Percentiles rank a stretch among this genome's conserved stretches.
Conservation (phyloP, 148 eudicot genomes). For the Arctostaphylos glauca region DNA sequence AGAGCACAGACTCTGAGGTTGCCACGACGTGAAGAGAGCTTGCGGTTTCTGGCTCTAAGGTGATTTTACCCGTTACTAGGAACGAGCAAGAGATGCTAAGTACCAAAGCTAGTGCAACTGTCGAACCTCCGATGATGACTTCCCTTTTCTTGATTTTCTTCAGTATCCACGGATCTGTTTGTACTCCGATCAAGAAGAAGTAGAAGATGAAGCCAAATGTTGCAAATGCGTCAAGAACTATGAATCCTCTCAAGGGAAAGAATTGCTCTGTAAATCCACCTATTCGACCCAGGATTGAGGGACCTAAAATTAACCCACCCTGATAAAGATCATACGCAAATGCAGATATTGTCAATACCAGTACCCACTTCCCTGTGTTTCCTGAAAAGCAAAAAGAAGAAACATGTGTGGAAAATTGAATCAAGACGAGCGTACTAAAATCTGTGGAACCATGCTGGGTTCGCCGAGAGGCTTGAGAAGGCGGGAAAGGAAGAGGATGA, state of each 20-base stretch:
- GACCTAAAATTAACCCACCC: conserved; percentile 23
- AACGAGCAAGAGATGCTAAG: conserved; percentile 13
- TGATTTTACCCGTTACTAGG: not conserved
- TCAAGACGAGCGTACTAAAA: conserved; percentile 4
- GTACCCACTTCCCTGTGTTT: not conserved
- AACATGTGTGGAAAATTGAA: not conserved
- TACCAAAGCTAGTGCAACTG: conserved; percentile 13
- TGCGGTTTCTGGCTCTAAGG: not conserved
- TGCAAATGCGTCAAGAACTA: conserved; percentile 12
- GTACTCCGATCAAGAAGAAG: conserved; percentile 22
- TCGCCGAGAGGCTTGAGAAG: conserved; percentile 20
- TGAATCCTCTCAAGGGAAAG: conserved; percentile 15
- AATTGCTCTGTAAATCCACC: conserved; percentile 9
- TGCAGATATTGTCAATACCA: not conserved
- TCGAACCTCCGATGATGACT: not conserved
- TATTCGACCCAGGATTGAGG: conserved; percentile 15
- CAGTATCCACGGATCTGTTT: conserved; percentile 11
- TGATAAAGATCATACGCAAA: conserved; percentile 2
- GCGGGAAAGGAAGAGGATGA: conserved; percentile 13
- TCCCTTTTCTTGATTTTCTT: conserved; percentile 3
- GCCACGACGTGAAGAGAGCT: conserved; percentile 3
- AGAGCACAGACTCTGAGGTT: not conserved
- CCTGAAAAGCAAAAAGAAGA: not conserved
- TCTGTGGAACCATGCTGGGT: conserved; percentile 16
- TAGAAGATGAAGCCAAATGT: conserved; percentile 18